Evolutionary conservation across 495 filamentous ascomycete genomes (phyloP).

Genomic region (Penicillium riverlandense): DNA sequence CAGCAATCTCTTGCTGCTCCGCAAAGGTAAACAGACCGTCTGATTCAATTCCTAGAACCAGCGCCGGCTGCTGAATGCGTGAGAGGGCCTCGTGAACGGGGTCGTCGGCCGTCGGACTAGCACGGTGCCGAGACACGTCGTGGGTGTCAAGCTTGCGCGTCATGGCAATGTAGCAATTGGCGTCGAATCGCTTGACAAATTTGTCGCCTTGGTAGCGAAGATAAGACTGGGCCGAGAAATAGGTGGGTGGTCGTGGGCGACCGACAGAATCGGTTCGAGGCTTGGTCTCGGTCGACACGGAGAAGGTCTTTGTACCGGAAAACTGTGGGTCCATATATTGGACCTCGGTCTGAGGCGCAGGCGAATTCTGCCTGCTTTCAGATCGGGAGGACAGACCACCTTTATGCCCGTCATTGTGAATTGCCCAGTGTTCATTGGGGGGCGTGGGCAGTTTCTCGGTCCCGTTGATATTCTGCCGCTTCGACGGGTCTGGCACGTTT

Average conservation of each 20-base stretch:
- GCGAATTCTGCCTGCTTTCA: conserved; percentile 30
- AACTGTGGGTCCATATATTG: conserved; percentile 70
- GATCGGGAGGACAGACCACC: conserved; percentile 33
- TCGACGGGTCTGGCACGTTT: conserved; percentile 80
- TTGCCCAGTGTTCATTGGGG: conserved; percentile 78
- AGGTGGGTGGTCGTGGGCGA: conserved; percentile 60
- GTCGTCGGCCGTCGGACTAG: conserved; percentile 29
- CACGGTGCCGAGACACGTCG: conserved; percentile 73
- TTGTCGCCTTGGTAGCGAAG: conserved; percentile 96
- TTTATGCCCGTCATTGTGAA: conserved; percentile 93
- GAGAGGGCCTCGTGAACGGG: conserved; percentile 67
- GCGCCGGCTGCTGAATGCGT: conserved; percentile 74
- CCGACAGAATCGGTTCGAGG: conserved; percentile 13
- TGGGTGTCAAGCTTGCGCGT: conserved; percentile 99
- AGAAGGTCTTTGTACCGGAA: conserved; percentile 54
- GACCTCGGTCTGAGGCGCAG: conserved; percentile 21
- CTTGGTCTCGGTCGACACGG: conserved; percentile 9
- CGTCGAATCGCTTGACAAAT: conserved; percentile 94
- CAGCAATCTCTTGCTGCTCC: conserved; percentile 87
- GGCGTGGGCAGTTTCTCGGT: conserved; percentile 54
- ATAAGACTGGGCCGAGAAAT: conserved; percentile 96
- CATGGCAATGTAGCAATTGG: conserved; percentile 98
- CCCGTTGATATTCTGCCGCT: conserved; percentile 70
- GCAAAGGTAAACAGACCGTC: conserved; percentile 96
- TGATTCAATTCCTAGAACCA: conserved; percentile 88